A percentile compares a stretch with the other conserved stretches of the same genome.
phyloP scores from a whole-genome alignment of 495 filamentous ascomycete genomes.

The Penicillium roqueforti region DNA sequence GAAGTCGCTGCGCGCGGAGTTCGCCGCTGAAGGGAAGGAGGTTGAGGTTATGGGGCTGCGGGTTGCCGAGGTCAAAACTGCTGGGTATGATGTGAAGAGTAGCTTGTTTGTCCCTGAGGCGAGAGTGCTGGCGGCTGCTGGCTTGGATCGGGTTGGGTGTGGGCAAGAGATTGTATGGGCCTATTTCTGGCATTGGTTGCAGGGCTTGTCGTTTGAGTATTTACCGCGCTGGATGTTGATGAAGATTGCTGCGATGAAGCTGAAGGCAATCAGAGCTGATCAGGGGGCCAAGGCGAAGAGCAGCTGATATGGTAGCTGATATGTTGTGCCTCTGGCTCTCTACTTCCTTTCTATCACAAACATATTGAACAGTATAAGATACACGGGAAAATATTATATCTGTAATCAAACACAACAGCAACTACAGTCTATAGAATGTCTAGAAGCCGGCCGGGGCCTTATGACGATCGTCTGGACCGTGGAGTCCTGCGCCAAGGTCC shows the following conservation, averaged over 20 bases:
- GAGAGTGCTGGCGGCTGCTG: constrained; percentile 23
- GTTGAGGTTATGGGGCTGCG: constrained; percentile 30
- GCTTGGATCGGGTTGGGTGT: constrained; percentile 31
- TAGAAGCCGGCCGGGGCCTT: constrained; percentile 38
- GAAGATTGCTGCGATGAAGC: constrained; percentile 11
- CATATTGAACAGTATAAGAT: constrained; percentile 2
- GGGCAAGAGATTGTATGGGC: constrained; percentile 22
- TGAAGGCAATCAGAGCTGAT: constrained; percentile 14
- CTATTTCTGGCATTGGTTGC: constrained; percentile 31
- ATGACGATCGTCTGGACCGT: constrained; percentile 34
- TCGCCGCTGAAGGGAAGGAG: constrained; percentile 17
- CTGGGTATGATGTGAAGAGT: constrained; percentile 18
- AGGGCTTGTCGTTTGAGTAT: constrained; percentile 18
- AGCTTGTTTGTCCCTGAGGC: constrained; percentile 20
- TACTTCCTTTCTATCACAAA: not conserved
- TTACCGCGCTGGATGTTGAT: constrained; percentile 23
- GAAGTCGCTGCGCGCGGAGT: constrained; percentile 28
- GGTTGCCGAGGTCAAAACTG: constrained; percentile 23
- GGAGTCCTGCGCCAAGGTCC: constrained; percentile 53
- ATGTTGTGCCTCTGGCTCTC: not conserved
- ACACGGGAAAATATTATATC: not conserved
- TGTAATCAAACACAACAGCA: constrained; percentile 1
- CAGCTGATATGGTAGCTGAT: not conserved
- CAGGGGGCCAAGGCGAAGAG: constrained; percentile 17
- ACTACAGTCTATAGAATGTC: constrained; percentile 9